phyloP scores from a whole-genome alignment of 192 early-diverging fungal species.

The Chytriomyces sp. region DNA sequence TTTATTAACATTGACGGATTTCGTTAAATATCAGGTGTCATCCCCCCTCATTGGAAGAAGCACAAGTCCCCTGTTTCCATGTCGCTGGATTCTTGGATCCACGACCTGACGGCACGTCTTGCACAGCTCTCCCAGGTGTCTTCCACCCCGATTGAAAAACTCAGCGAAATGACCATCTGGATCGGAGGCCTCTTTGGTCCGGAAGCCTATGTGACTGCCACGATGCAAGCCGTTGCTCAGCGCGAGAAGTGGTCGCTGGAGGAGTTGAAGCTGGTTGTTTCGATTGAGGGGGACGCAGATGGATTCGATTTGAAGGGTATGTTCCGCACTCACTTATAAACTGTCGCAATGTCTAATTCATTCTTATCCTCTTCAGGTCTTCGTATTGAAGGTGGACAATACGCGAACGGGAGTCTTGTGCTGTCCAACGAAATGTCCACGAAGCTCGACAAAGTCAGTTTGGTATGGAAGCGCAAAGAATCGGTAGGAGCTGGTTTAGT shows the following conservation, averaged over 20 bases:
- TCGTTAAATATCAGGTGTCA: slow-evolving; percentile 46
- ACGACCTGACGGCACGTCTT: slow-evolving; percentile 72
- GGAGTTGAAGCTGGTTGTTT: slow-evolving; percentile 62
- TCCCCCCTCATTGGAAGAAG: slow-evolving; percentile 72
- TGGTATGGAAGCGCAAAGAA: slow-evolving; percentile 35
- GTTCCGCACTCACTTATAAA: neutral
- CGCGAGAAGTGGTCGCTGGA: slow-evolving; percentile 76
- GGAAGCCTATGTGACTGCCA: slow-evolving; percentile 90
- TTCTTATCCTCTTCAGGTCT: slow-evolving; percentile 25
- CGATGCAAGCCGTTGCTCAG: slow-evolving; percentile 83
- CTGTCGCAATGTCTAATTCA: neutral
- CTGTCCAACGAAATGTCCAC: slow-evolving; percentile 31
- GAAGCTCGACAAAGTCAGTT: slow-evolving; percentile 10
- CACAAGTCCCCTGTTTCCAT: slow-evolving; percentile 65
- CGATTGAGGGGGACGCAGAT: slow-evolving; percentile 5
- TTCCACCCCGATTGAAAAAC: slow-evolving; percentile 8
- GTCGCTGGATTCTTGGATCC: slow-evolving; percentile 70
- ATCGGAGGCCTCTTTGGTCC: slow-evolving; percentile 86
- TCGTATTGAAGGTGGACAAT: slow-evolving; percentile 47
- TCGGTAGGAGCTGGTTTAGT: neutral
- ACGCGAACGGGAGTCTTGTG: slow-evolving; percentile 21
- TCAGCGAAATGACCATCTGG: slow-evolving; percentile 58
- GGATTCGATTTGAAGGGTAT: slow-evolving; percentile 43
- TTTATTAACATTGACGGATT: slow-evolving; percentile 1
- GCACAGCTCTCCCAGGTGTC: slow-evolving; percentile 60